Evolutionary conservation across 176 grass and related monocot species (phyloP), one percentile per base, ranked within the genome.

Genomic region (Chrysopogon serrulatus): DNA sequence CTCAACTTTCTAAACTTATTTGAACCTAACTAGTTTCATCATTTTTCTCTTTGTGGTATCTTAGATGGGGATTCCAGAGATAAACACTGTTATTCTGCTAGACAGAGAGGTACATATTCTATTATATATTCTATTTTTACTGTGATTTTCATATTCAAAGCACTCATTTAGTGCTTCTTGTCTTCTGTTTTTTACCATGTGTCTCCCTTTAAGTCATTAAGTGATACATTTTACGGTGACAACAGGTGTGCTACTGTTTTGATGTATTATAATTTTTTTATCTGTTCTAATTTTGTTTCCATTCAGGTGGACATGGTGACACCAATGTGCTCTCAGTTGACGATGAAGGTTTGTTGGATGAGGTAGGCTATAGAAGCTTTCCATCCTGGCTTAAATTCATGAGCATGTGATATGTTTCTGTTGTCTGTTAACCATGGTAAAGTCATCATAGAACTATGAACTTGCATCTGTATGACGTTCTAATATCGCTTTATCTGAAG

Each of bases 281-380:
- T 76, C 8, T 56, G 45, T 49, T 28, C 43, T 51, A 5, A 35
- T 76, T 17, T 86, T 68, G 79, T 54, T 59, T 44, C 18, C 14
- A 70, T 85, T 79, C 87, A 98, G 93, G 96, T 98, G 85, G 96
- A 95, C 86, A 88, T 98, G 93, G 89, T 98, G 80, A 98, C 96
- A 78, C 96, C 93, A 14, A 94, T 98, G 96, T 98, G 96, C 76
- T 95, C 90, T 80, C 93, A 94, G 85, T 84, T 98, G 86, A 95
- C 93, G 31, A 98, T 81, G 93, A 98, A 98, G 96, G 96, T 65
- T 85, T 98, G 81, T 74, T 95, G 30, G 96, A 98, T 90, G 93
- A 98, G 96, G 96, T 98, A 73, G 27, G 83, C 80, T 78, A 48
- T 40, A 15, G 21, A 73, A 81, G 3, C 47, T 83, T 21, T 15